Percentiles rank a stretch among this genome's conserved stretches.
These are phyloP conservation scores for Jatropha curcas DNA, from an alignment of 345 rosid species.

Conservation along the genomic window DNA sequence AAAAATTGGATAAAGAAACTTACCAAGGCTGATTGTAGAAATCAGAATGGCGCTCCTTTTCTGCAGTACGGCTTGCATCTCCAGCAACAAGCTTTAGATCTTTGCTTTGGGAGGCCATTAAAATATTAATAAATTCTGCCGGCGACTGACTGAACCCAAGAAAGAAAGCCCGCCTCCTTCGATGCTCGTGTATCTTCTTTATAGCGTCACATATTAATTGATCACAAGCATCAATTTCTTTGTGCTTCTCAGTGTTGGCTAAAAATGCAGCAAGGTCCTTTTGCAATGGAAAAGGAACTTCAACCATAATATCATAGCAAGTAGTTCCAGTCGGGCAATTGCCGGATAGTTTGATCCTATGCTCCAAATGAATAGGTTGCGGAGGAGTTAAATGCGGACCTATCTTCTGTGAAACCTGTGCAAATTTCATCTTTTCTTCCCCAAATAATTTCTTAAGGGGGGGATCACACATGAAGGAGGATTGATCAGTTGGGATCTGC, in stretches of 20 bases:
- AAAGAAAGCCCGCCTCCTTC: constrained; percentile 55
- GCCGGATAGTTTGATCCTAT: constrained; percentile 57
- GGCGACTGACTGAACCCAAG: constrained; percentile 64
- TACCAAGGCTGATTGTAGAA: constrained; percentile 60
- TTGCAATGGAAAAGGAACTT: constrained; percentile 51
- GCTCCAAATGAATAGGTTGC: constrained; percentile 60
- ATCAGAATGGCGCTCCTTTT: constrained; percentile 42
- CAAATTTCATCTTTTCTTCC: constrained; percentile 55
- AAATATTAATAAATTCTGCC: constrained; percentile 48
- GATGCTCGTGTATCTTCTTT: constrained; percentile 54
- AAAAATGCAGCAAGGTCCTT: constrained; percentile 47
- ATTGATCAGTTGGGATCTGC: constrained; percentile 49
- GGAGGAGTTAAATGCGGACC: constrained; percentile 49
- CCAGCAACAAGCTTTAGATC: constrained; percentile 58
- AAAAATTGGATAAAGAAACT: not conserved
- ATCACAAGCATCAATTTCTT: constrained; percentile 52
- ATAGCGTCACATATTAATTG: constrained; percentile 41
- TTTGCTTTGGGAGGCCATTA: constrained; percentile 56
- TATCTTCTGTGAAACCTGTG: constrained; percentile 48
- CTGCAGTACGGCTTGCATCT: constrained; percentile 40
- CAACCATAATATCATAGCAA: constrained; percentile 57
- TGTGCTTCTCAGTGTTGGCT: constrained; percentile 41
- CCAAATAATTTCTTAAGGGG: constrained; percentile 54
- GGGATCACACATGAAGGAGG: constrained; percentile 50
- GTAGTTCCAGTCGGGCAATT: constrained; percentile 49